These are phyloP conservation scores for Hymenoscyphus salicellus DNA, from an alignment of 2,329 filamentous ascomycete species.

Conservation along the genomic window DNA sequence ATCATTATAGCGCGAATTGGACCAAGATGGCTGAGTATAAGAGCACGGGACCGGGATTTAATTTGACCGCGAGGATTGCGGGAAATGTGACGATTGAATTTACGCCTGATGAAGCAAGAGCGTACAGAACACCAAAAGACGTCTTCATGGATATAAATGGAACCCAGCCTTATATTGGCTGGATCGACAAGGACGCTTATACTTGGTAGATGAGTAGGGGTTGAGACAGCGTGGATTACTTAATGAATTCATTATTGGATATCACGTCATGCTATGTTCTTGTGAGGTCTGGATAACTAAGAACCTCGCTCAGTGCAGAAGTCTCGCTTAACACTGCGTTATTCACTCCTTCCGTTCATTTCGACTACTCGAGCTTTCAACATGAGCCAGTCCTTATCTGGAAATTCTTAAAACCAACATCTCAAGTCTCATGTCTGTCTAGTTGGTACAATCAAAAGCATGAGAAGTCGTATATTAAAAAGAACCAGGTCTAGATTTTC, in stretches of 20 bases:
- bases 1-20: slow-evolving; percentile 36
- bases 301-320: too few relatives aligned
- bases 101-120: slow-evolving; percentile 36
- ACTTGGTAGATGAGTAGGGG: neutral
- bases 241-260: neutral
- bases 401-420: neutral
- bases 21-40: slow-evolving; percentile 53
- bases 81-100: slow-evolving; percentile 42
- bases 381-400: too few relatives aligned
- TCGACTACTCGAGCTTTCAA: too few relatives aligned
- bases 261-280: neutral
- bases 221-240: neutral
- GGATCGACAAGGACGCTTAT: slow-evolving; percentile 43
- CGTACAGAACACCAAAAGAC: slow-evolving; percentile 40
- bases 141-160: slow-evolving; percentile 49
- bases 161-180: slow-evolving; percentile 44
- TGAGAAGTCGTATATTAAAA: neutral
- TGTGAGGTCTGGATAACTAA: neutral
- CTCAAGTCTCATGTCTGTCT: too few relatives aligned
- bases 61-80: slow-evolving; percentile 42
- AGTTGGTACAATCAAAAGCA: too few relatives aligned
- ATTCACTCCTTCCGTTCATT: too few relatives aligned
- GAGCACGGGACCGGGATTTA: slow-evolving; percentile 50
- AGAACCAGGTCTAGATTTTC: neutral
- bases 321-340: too few relatives aligned